Base-by-base conservation (phyloP, 2,329 filamentous ascomycete species). In the Alternaria postmessia region DNA sequence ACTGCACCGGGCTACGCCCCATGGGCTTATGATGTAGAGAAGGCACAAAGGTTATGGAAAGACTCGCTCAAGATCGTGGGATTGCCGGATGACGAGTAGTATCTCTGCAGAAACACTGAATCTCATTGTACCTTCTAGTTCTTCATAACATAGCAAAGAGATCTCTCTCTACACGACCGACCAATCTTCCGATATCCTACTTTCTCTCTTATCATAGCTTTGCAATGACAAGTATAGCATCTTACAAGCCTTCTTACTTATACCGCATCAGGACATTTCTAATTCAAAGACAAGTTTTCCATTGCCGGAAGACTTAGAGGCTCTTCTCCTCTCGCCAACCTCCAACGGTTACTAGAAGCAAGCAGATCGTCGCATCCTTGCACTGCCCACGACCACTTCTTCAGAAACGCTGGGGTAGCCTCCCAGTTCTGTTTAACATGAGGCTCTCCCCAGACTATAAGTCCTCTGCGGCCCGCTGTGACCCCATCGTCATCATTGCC, bases 21-120 rank as follows among this genome's bases (percentile, higher is more conserved):
- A 30, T 62, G 73, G 54, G 67, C 69, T 1, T 77, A 70, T 58
- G 63, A 73, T 52, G 55, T 65, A 6, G 67, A 71, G 60, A 75
- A 54, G 14, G 75, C 75, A 57, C 59, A 53, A 20, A 67, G 66
- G 53, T 49, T 79, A n/a, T 79, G 77, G 77, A 9, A 47, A 9
- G 44, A 47, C 44, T 47, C 44, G 12, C 44, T 47, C 44, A 74
- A 65, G 46, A 26, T 47, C 20, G 44, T 47, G 14, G 28, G 44
- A 16, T 8, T 47, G 44, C 28, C 44, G 18, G 28, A 20, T 9
- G 44, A 47, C 16, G 44, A 32, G 7, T 47, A 7, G n/a, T 0
- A 1, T 5, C 8, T 47, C 28, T 11, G 28, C 11, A 20, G n/a
- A 6, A 11, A n/a, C n/a, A 32, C 4, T 30, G 4, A 5, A 30